A percentile compares a stretch with the other conserved stretches of the same genome.
Conservation (phyloP, 202 grass and related monocot genomes). For the Panicum hallii region DNA sequence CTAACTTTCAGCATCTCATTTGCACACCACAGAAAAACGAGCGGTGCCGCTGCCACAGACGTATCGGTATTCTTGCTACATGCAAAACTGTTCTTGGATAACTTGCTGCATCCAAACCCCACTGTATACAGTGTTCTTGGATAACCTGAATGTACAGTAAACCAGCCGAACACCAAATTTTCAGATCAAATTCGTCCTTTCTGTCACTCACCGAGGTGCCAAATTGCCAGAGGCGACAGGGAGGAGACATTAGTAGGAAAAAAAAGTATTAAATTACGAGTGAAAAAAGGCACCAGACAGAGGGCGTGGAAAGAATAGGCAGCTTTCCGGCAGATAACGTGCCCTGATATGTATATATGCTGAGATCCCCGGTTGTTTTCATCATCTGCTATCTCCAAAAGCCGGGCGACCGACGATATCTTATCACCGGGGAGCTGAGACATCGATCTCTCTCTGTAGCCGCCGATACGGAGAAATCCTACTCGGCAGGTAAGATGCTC, state of each 20-base stretch:
- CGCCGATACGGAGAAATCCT: slow-evolving; percentile 37
- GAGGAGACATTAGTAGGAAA: background rate
- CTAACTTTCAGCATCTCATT: slow-evolving; percentile 22
- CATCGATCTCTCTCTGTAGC: background rate
- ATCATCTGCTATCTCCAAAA: slow-evolving; percentile 55
- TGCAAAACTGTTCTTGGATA: slow-evolving; percentile 4
- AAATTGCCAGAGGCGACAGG: background rate
- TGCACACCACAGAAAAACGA: background rate
- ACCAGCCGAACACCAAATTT: background rate
- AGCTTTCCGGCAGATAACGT: slow-evolving; percentile 34
- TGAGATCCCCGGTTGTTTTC: slow-evolving; percentile 43
- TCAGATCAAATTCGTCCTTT: background rate
- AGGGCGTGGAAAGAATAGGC: slow-evolving; percentile 32
- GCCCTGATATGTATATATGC: slow-evolving; percentile 3
- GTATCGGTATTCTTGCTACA: background rate
- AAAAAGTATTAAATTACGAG: background rate
- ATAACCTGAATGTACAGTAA: background rate
- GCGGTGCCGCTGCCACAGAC: background rate
- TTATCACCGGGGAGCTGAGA: slow-evolving; percentile 41
- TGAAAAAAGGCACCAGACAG: slow-evolving; percentile 36
- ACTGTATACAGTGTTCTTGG: background rate
- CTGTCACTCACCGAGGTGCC: background rate
- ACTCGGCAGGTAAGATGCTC: slow-evolving; percentile 26
- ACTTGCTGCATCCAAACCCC: background rate
- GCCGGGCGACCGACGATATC: slow-evolving; percentile 16